phyloP scores from a whole-genome alignment of 2,329 filamentous ascomycete genomes.

The Aureobasidium lini region DNA sequence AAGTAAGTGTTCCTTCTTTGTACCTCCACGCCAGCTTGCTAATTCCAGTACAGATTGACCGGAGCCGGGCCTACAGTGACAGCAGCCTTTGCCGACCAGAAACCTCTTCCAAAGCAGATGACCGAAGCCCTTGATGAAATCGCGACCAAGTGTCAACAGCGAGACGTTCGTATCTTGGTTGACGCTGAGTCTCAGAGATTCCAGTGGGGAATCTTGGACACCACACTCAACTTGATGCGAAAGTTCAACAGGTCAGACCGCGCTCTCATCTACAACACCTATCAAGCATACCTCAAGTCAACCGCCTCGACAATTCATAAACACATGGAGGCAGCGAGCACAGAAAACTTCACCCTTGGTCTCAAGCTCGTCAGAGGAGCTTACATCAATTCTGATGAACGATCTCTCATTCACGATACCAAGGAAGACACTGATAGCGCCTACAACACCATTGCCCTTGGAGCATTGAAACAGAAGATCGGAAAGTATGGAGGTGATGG shows the following conservation, averaged over 20 bases:
- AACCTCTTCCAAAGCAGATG: conserved; percentile 21
- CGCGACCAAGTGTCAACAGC: conserved; percentile 28
- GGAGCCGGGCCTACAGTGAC: conserved; percentile 41
- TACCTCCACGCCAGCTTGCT: conserved; percentile 20
- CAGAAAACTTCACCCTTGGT: conserved; percentile 42
- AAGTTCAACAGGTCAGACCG: conserved; percentile 41
- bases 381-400: conserved; percentile 43
- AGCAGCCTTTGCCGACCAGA: conserved; percentile 29
- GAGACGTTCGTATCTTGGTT: conserved; percentile 40
- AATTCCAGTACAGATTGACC: conserved; percentile 26
- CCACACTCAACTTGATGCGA: conserved; percentile 47
- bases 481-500: conserved; percentile 10
- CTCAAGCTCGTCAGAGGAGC: conserved; percentile 48
- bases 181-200: conserved; percentile 49
- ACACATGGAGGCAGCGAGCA: conserved; percentile 32
- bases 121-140: conserved; percentile 29
- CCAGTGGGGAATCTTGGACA: conserved; percentile 45
- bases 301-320: conserved; percentile 38
- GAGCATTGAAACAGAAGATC: conserved; percentile 19
- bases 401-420: conserved; percentile 22
- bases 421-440: conserved; percentile 23
- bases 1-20: conserved; percentile 32
- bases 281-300: conserved; percentile 47
- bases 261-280: conserved; percentile 43
- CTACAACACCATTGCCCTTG: conserved; percentile 22